Conservation (phyloP, 768 basidiomycete species). For the Cyclocybe cylindracea region DNA sequence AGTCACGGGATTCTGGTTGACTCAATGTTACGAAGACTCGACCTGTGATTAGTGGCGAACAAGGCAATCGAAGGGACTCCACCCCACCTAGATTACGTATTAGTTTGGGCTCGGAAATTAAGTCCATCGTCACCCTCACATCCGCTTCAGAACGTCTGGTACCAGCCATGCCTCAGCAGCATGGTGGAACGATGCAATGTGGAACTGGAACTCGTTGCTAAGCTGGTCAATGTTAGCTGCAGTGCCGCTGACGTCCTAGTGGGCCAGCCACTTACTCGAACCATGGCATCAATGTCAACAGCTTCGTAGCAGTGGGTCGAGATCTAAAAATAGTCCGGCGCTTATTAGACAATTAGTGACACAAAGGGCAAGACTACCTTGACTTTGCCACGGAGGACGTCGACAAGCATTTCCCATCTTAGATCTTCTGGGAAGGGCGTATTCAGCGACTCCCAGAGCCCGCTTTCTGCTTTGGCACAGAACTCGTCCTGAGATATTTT, state of each 20-base stretch:
- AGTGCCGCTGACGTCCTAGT: not conserved
- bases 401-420: conserved; percentile 78
- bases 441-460: conserved; percentile 39
- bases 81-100: conserved; percentile 33
- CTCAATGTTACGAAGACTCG: conserved; percentile 7
- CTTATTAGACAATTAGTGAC: not conserved
- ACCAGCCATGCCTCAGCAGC: conserved; percentile 93
- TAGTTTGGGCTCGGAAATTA: too few species aligned
- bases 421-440: conserved; percentile 67
- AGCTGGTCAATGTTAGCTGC: conserved; percentile 44
- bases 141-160: conserved; percentile 75
- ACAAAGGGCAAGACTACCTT: conserved; percentile 47
- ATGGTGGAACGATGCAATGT: conserved; percentile 81
- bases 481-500: conserved; percentile 71
- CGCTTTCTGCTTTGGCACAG: conserved; percentile 60
- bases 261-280: conserved; percentile 50
- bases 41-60: conserved; percentile 78
- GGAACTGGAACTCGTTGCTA: conserved; percentile 89
- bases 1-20: not conserved
- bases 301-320: conserved; percentile 73
- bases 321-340: conserved; percentile 37
- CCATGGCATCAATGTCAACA: conserved; percentile 69
- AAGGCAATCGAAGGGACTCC: conserved; percentile 74
- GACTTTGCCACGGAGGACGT: conserved; percentile 84
- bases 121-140: conserved; percentile 39